Conservation (phyloP, 78 protist species). For the Salpingoeca rosetta region DNA sequence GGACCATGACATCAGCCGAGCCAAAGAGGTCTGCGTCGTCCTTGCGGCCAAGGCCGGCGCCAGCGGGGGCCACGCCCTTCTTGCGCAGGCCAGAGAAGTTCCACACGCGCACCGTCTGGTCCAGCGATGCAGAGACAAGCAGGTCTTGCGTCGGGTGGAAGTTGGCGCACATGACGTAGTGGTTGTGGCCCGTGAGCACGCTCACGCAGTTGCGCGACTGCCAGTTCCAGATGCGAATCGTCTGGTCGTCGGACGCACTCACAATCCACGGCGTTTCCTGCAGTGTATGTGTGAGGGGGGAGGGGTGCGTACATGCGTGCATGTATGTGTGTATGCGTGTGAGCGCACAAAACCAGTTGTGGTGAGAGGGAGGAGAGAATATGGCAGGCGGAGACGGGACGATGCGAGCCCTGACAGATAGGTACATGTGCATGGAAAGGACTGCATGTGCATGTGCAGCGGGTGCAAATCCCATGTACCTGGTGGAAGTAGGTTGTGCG, state of each 20-base stretch:
- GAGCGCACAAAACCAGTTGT: too few relatives aligned
- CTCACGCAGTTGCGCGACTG: slow-evolving; percentile 79
- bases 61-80: slow-evolving; percentile 46
- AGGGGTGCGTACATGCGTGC: too few relatives aligned
- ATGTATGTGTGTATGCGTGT: too few relatives aligned
- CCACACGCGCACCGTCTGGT: slow-evolving; percentile 97
- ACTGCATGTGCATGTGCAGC: too few relatives aligned
- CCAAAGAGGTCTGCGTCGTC: slow-evolving; percentile 77
- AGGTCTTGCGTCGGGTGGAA: slow-evolving; percentile 94
- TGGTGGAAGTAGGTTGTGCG: slow-evolving; percentile 92
- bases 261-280: slow-evolving; percentile 94
- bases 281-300: background rate
- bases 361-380: too few relatives aligned
- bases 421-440: background rate
- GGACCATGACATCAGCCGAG: slow-evolving; percentile 65
- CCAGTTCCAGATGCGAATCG: slow-evolving; percentile 99
- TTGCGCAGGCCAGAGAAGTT: slow-evolving; percentile 77
- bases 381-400: too few relatives aligned
- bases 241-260: slow-evolving; percentile 91
- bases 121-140: slow-evolving; percentile 94
- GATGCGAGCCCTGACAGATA: too few relatives aligned
- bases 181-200: slow-evolving; percentile 97
- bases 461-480: background rate
- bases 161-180: slow-evolving; percentile 97
- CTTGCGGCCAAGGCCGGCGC: slow-evolving; percentile 3